Evolutionary conservation across 192 early-diverging fungal genomes (phyloP), one percentile per base, ranked within the genome.

Genomic region (Umbelopsis sp.): DNA sequence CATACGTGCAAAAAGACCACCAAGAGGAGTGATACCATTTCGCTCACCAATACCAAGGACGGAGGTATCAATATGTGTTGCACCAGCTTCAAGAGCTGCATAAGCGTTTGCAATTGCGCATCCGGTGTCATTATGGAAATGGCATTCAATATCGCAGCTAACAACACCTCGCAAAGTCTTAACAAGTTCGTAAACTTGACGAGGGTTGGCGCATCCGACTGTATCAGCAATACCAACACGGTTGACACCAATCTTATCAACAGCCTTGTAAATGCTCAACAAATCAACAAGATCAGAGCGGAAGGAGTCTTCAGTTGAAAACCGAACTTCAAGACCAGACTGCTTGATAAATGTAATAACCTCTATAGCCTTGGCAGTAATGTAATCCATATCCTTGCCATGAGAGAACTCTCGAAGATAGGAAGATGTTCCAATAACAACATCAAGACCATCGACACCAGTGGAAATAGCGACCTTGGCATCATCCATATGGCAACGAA

Each of bases 51-150:
- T 99, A 56, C 97, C 97, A 31, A 99, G 87, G 5, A 99, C 94
- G 9, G 94, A 95, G 12, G 97, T 99, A 80, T 99, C 96, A 74
- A 99, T 96, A 81, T 99, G 97, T 0, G 97, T 99, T 11, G 96
- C 96, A 26, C 97, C 97, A 68, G 95, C 96, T 81, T 98, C 96
- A 56, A 99, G 84, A 3, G 96, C 96, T 21, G 95, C 94, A 77
- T 96, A 97, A 51, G 97, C 94, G 80, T 99, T 99, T 51, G 96
- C 97, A 73, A 98, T 97, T 45, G 96, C 95, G 80, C 97, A 99
- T 54, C 96, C 96, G n/a, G 97, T 99, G 82, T 99, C 97, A 81
- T 99, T 96, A 83, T 99, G 97, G 91, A 99, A 99, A 81, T 99
- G 97, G 81, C 94, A 95, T 83, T 99, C 97, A 74, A 99, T 99